Percentiles rank a stretch among this genome's conserved stretches.
These are phyloP conservation scores for Turritis glabra DNA, from an alignment of 345 rosid species.

Conservation along the genomic window DNA sequence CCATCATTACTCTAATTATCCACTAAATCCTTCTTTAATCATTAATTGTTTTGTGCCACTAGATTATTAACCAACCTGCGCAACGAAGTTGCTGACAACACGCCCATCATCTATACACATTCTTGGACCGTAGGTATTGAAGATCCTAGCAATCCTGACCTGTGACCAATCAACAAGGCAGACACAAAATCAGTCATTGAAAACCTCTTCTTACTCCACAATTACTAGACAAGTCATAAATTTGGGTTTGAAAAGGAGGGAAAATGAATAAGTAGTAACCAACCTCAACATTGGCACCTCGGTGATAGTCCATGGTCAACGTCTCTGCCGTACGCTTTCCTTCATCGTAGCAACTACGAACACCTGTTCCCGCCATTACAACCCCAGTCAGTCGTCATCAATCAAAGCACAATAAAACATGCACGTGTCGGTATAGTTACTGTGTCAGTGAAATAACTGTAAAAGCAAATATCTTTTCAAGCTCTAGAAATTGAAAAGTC, in stretches of 20 bases:
- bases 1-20: conserved; percentile 29
- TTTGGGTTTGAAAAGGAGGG: not conserved
- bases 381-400: conserved; percentile 16
- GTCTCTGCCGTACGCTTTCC: conserved; percentile 92
- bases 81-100: conserved; percentile 86
- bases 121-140: conserved; percentile 84
- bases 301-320: conserved; percentile 76
- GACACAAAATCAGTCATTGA: not conserved
- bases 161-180: conserved; percentile 28
- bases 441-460: not conserved
- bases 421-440: conserved; percentile 6
- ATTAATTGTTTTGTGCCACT: not conserved
- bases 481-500: not conserved
- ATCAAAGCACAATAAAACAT: conserved; percentile 12
- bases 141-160: conserved; percentile 85
- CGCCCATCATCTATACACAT: conserved; percentile 94
- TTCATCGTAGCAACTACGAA: conserved; percentile 83
- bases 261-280: not conserved
- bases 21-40: conserved; percentile 1
- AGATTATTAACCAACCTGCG: conserved; percentile 50
- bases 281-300: conserved; percentile 77
- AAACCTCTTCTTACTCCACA: not conserved
- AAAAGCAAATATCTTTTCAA: not conserved
- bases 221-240: not conserved
- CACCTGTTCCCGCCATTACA: conserved; percentile 47